These are phyloP conservation scores for Pezicula carpinea DNA, from an alignment of 2,329 filamentous ascomycete species.

Conservation along the genomic window DNA sequence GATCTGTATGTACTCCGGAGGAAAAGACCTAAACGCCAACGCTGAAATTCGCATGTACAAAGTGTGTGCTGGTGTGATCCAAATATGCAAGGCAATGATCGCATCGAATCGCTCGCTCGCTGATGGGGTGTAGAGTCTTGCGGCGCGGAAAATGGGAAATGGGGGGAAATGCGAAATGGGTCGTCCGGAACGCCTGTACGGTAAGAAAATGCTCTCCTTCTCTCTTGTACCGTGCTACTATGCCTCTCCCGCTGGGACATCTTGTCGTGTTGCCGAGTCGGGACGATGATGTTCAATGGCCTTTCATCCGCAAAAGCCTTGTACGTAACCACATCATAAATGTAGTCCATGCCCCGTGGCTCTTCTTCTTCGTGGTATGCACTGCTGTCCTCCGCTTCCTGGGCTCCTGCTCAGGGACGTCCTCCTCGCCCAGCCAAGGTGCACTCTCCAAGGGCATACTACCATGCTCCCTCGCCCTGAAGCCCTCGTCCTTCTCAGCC, in stretches of 20 bases:
- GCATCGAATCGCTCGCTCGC: not conserved
- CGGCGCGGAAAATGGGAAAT: too few species aligned
- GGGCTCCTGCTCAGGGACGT: not conserved
- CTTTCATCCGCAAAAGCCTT: constrained; percentile 39
- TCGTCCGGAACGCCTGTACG: too few species aligned
- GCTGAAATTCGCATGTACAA: not conserved
- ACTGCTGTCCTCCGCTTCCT: constrained; percentile 7
- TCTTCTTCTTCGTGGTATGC: constrained; percentile 46
- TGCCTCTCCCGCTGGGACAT: not conserved
- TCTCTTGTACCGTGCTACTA: too few species aligned
- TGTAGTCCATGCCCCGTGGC: constrained; percentile 56
- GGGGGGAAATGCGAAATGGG: too few species aligned
- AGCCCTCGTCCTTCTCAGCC: constrained; percentile 20
- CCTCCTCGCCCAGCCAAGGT: constrained; percentile 4
- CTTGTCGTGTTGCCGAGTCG: not conserved
- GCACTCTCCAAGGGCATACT: constrained; percentile 6
- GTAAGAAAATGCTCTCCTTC: too few species aligned
- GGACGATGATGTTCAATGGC: not conserved
- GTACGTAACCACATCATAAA: constrained; percentile 63
- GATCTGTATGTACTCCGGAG: not conserved
- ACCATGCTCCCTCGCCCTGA: constrained; percentile 18
- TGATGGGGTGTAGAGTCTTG: too few species aligned
- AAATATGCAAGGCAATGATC: too few species aligned
- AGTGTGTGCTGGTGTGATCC: constrained; percentile 1
- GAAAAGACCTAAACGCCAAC: constrained; percentile 1